A percentile compares a stretch with the other conserved stretches of the same genome.
These are phyloP conservation scores for Camellia japonica DNA, from an alignment of 148 eudicot genomes.

Conservation along the genomic window DNA sequence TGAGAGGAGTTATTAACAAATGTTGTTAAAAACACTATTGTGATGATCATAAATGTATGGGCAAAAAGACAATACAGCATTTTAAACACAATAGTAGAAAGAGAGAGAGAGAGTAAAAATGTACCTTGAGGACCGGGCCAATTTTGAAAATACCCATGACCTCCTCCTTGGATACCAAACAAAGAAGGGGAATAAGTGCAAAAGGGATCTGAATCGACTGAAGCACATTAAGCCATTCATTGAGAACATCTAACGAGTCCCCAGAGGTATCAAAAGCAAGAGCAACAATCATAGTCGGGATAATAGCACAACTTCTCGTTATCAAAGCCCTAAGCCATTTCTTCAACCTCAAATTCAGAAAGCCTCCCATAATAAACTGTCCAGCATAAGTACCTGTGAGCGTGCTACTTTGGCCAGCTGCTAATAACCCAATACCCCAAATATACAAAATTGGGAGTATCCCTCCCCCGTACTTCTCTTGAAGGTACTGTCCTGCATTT, in stretches of 20 bases:
- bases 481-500: conserved; percentile 87
- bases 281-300: conserved; percentile 87
- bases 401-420: conserved; percentile 99
- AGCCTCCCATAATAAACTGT: conserved; percentile 98
- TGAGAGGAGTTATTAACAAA: not conserved
- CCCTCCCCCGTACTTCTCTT: conserved; percentile 88
- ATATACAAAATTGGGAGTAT: conserved; percentile 77
- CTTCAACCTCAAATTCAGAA: conserved; percentile 67
- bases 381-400: conserved; percentile 98
- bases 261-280: conserved; percentile 74
- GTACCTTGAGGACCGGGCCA: conserved; percentile 75
- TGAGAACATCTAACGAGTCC: conserved; percentile 63
- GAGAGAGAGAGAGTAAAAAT: conserved; percentile 1
- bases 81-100: not conserved
- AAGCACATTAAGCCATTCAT: conserved; percentile 95
- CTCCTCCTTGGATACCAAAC: conserved; percentile 88
- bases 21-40: not conserved
- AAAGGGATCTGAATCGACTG: conserved; percentile 96
- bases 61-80: not conserved
- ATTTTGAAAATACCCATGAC: conserved; percentile 87
- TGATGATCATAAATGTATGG: not conserved
- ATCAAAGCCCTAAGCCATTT: conserved; percentile 93
- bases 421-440: conserved; percentile 89
- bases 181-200: conserved; percentile 95
- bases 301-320: conserved; percentile 86